These are phyloP conservation scores for Nepenthes gracilis DNA, from an alignment of 148 eudicot species.

Conservation along the genomic window DNA sequence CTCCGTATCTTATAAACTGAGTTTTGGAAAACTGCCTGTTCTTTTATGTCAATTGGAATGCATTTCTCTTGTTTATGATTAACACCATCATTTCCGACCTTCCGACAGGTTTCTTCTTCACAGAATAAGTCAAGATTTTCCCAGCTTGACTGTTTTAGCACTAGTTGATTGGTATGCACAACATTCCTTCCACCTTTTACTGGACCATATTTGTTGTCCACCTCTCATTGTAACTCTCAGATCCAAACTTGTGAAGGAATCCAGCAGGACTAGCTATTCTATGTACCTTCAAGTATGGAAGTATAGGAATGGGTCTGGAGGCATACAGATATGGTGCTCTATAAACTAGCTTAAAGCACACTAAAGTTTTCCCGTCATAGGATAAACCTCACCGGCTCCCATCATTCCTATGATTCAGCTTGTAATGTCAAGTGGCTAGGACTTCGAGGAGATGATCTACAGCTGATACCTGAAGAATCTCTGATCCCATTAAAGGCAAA, in stretches of 20 bases:
- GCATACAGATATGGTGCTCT: slow-evolving; percentile 82
- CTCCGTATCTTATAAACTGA: neutral
- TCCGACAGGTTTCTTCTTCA: slow-evolving; percentile 80
- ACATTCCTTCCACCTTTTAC: neutral
- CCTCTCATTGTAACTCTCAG: neutral
- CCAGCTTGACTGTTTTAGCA: slow-evolving; percentile 69
- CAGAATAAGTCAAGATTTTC: slow-evolving; percentile 63
- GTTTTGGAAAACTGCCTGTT: too few species aligned
- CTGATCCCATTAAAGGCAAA: slow-evolving; percentile 51
- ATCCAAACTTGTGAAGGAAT: slow-evolving; percentile 40
- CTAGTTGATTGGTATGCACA: slow-evolving; percentile 78
- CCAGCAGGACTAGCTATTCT: slow-evolving; percentile 92
- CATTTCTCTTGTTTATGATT: too few species aligned
- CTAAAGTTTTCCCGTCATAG: neutral
- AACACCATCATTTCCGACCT: neutral
- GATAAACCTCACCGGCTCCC: neutral
- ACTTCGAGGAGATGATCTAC: slow-evolving; percentile 63
- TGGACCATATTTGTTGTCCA: neutral
- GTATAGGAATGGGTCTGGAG: slow-evolving; percentile 94
- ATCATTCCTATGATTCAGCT: slow-evolving; percentile 31
- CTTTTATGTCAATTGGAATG: too few species aligned
- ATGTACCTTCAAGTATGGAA: slow-evolving; percentile 88
- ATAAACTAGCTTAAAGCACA: neutral
- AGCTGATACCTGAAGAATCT: slow-evolving; percentile 69
- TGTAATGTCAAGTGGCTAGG: slow-evolving; percentile 95